Percentiles rank a stretch among this genome's conserved stretches.
phyloP scores from a whole-genome alignment of 129 eudicot genomes.

The Centaurea solstitialis region DNA sequence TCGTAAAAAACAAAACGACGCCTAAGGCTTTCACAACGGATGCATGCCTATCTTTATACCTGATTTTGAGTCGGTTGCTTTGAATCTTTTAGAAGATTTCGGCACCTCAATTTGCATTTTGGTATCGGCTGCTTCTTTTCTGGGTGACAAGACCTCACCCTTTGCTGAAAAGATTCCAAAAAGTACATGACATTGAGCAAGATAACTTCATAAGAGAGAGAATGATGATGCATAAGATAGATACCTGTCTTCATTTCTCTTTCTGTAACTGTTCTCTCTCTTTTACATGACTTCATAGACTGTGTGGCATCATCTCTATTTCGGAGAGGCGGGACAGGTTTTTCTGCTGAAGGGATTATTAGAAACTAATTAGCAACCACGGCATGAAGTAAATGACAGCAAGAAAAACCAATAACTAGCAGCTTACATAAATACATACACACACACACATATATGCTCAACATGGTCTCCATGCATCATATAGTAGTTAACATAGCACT shows the following conservation, averaged over 20 bases:
- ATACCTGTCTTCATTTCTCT: conserved; percentile 10
- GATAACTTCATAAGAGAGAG: neutral
- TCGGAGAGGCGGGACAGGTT: neutral
- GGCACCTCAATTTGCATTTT: conserved; percentile 12
- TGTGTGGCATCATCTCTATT: neutral
- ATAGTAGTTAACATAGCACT: neutral
- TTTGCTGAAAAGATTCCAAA: conserved; percentile 17
- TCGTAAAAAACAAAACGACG: too few relatives aligned
- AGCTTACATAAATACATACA: neutral
- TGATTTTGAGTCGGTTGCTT: neutral
- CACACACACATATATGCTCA: neutral
- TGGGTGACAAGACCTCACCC: neutral
- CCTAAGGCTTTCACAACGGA: neutral
- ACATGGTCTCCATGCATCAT: neutral
- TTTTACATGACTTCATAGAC: neutral
- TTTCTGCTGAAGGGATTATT: neutral
- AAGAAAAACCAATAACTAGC: neutral
- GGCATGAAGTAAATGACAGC: neutral
- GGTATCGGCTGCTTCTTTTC: conserved; percentile 5
- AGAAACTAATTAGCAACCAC: neutral
- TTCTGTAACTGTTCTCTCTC: neutral
- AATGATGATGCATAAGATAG: neutral
- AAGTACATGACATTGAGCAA: neutral
- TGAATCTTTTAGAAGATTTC: neutral
- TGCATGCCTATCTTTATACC: neutral